These are phyloP conservation scores for Neopestalotiopsis sp. DNA, from an alignment of 2,329 filamentous ascomycete genomes.

Conservation along the genomic window DNA sequence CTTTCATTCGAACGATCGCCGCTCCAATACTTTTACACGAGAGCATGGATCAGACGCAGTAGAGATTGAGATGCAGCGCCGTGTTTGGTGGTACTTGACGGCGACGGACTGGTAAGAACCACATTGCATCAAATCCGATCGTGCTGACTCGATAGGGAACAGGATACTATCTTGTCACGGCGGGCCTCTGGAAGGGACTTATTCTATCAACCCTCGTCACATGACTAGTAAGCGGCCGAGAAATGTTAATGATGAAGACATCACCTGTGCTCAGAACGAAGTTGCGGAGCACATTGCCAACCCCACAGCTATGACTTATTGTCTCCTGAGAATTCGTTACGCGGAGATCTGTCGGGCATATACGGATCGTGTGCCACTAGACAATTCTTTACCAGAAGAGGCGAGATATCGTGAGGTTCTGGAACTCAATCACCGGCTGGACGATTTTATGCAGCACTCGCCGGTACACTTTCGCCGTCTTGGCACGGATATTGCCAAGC, in stretches of 20 bases:
- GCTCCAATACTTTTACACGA: not conserved
- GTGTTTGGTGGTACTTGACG: not conserved
- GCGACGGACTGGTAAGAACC: not conserved
- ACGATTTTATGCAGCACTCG: not conserved
- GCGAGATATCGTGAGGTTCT: not conserved
- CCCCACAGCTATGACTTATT: not conserved
- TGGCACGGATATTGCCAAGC: not conserved
- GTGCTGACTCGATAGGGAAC: not conserved
- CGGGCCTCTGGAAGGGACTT: not conserved
- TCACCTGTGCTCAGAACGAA: not conserved
- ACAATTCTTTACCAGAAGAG: not conserved
- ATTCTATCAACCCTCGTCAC: not conserved
- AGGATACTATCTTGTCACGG: not conserved
- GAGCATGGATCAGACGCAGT: not conserved
- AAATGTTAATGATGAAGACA: not conserved
- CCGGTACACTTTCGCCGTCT: not conserved
- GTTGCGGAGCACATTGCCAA: not conserved
- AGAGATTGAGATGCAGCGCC: not conserved
- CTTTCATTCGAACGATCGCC: not conserved
- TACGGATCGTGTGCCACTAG: not conserved
- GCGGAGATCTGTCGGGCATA: not conserved
- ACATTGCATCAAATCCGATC: not conserved
- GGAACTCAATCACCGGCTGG: not conserved
- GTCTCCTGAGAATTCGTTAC: not conserved
- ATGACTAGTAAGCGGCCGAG: not conserved